A percentile compares a stretch with the other conserved stretches of the same genome.
These are phyloP conservation scores for Sequoiadendron giganteum DNA, from an alignment of 75 land plant genomes.

Conservation along the genomic window DNA sequence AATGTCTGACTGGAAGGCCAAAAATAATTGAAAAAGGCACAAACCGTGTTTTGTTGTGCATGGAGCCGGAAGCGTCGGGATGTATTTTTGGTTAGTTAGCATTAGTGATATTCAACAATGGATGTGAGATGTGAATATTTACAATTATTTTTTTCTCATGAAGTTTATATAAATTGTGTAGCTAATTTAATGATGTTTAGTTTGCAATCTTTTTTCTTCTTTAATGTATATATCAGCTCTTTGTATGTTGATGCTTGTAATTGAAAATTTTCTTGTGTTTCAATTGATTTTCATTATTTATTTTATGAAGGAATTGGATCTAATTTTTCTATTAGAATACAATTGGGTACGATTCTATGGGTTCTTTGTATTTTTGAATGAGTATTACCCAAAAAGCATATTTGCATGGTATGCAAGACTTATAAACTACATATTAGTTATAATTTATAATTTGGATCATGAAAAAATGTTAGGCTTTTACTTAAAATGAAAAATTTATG, in stretches of 20 bases:
- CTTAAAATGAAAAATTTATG: too few relatives aligned
- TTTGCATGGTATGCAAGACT: not conserved
- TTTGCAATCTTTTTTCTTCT: not conserved
- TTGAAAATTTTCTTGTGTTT: not conserved
- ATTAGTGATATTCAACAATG: not conserved
- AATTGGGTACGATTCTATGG: not conserved
- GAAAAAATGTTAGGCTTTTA: too few relatives aligned
- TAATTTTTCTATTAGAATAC: not conserved
- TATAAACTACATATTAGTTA: not conserved
- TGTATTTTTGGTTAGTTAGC: constrained; percentile 72
- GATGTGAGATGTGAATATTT: constrained; percentile 6
- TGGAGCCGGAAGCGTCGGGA: constrained; percentile 93
- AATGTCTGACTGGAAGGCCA: constrained; percentile 92
- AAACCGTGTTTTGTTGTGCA: constrained; percentile 85
- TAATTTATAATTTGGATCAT: too few relatives aligned
- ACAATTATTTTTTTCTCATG: not conserved
- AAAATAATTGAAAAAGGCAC: constrained; percentile 98
- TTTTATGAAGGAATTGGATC: not conserved
- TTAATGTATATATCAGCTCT: not conserved
- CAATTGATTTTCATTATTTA: not conserved
- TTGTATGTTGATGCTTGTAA: not conserved
- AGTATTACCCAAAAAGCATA: not conserved
- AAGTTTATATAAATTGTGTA: not conserved
- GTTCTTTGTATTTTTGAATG: not conserved
- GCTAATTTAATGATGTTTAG: not conserved